phyloP scores from a whole-genome alignment of 805 yeast species.

The Lachancea mirantina region DNA sequence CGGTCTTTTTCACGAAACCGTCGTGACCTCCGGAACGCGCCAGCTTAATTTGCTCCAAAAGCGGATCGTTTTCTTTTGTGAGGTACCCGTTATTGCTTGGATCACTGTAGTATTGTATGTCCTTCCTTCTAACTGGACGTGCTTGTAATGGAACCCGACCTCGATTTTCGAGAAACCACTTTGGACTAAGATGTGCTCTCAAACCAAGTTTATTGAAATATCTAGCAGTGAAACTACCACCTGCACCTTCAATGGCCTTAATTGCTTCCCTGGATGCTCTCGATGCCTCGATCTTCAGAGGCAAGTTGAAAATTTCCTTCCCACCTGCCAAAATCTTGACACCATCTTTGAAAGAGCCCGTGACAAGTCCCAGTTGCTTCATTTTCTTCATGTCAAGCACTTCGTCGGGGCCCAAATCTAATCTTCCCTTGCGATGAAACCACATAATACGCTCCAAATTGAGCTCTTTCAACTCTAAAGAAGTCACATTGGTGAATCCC shows the following conservation, averaged over 20 bases:
- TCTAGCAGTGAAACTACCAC: slow-evolving; percentile 67
- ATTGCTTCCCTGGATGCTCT: slow-evolving; percentile 74
- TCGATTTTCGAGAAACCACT: slow-evolving; percentile 55
- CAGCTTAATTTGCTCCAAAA: slow-evolving; percentile 18
- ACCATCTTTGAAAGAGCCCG: slow-evolving; percentile 70
- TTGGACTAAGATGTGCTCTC: slow-evolving; percentile 71
- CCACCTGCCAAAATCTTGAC: slow-evolving; percentile 75
- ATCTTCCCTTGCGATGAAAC: slow-evolving; percentile 61
- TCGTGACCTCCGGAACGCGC: slow-evolving; percentile 18
- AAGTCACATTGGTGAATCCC: slow-evolving; percentile 70
- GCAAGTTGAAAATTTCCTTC: slow-evolving; percentile 41
- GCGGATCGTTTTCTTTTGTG: slow-evolving; percentile 33
- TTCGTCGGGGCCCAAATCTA: slow-evolving; percentile 52
- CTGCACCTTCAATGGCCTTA: slow-evolving; percentile 58
- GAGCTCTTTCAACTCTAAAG: slow-evolving; percentile 46
- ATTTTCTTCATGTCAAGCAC: slow-evolving; percentile 67
- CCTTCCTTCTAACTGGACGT: slow-evolving; percentile 77
- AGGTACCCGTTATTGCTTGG: slow-evolving; percentile 72
- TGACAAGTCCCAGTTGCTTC: slow-evolving; percentile 64
- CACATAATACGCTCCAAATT: slow-evolving; percentile 64
- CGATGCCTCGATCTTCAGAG: slow-evolving; percentile 73
- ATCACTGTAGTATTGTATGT: slow-evolving; percentile 69
- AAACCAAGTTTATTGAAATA: slow-evolving; percentile 63
- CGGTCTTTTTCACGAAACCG: slow-evolving; percentile 16
- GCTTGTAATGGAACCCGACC: slow-evolving; percentile 82